A percentile compares a stretch with the other conserved stretches of the same genome.
Evolutionary conservation across 805 yeast species (phyloP).

Genomic region (Yamadazyma olivae): DNA sequence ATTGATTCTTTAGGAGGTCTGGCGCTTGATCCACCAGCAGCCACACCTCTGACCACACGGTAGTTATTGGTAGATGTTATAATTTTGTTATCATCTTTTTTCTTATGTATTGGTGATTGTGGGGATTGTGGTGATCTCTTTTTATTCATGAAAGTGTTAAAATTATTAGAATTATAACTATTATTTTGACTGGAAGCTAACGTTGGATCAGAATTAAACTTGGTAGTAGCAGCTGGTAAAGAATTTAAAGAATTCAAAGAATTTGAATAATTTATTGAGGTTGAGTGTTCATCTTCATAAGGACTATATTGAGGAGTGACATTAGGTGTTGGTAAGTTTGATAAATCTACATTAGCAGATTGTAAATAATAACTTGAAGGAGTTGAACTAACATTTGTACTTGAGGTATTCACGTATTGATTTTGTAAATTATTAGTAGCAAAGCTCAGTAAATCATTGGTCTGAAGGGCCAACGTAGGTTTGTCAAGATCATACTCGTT

Average conservation of each 20-base stretch:
- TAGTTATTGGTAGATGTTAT: slow-evolving; percentile 19
- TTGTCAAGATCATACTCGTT: not conserved
- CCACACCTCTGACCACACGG: slow-evolving; percentile 52
- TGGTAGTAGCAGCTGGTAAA: too few species aligned
- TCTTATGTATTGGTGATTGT: slow-evolving; percentile 1
- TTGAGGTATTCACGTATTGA: too few species aligned
- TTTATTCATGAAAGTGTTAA: too few species aligned
- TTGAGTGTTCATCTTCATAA: too few species aligned
- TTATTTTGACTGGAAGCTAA: too few species aligned
- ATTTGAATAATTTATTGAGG: not conserved
- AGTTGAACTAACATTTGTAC: not conserved
- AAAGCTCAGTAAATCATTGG: not conserved
- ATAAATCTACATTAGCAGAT: slow-evolving; percentile 11
- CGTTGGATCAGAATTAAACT: too few species aligned
- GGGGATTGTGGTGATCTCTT: slow-evolving; percentile 5
- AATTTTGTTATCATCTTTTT: slow-evolving; percentile 12
- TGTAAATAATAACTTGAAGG: slow-evolving; percentile 2
- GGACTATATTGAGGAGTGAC: slow-evolving; percentile 14
- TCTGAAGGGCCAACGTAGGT: not conserved
- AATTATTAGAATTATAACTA: too few species aligned
- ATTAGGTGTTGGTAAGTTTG: slow-evolving; percentile 10
- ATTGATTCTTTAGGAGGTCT: slow-evolving; percentile 49
- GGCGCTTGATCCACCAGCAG: slow-evolving; percentile 56
- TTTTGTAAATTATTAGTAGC: too few species aligned
- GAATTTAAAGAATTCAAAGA: not conserved